phyloP scores from a whole-genome alignment of 148 eudicot genomes.

The Silene uniflora region DNA sequence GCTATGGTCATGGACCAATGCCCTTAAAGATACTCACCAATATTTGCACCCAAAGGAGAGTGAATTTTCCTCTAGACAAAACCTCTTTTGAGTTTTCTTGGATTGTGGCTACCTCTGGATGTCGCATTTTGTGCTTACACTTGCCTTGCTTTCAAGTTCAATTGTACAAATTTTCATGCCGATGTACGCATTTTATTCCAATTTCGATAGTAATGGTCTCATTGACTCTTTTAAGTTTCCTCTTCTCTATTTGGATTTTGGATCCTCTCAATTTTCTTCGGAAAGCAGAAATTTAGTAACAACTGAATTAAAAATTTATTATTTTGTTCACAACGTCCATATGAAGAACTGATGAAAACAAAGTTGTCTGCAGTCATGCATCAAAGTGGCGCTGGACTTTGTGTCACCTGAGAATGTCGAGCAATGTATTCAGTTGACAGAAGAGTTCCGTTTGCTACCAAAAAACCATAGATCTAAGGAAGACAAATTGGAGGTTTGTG shows the following conservation, averaged over 20 bases:
- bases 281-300: not conserved
- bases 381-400: constrained; percentile 92
- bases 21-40: too few relatives aligned
- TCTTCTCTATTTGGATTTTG: not conserved
- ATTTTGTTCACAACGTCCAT: not conserved
- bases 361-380: constrained; percentile 62
- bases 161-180: too few relatives aligned
- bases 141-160: not conserved
- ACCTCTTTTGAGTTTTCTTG: not conserved
- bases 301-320: not conserved
- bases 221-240: too few relatives aligned
- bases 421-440: constrained; percentile 68
- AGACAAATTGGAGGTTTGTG: constrained; percentile 75
- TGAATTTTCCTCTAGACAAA: not conserved
- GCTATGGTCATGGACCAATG: too few relatives aligned
- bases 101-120: not conserved
- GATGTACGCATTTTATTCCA: too few relatives aligned
- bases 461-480: constrained; percentile 73
- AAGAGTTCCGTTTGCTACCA: constrained; percentile 86
- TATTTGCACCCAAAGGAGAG: not conserved
- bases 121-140: not conserved
- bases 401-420: constrained; percentile 86
- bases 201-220: too few relatives aligned
- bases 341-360: constrained; percentile 7
- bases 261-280: not conserved